Conservation (phyloP, 345 rosid species). For the Leavenworthia alabamica region DNA sequence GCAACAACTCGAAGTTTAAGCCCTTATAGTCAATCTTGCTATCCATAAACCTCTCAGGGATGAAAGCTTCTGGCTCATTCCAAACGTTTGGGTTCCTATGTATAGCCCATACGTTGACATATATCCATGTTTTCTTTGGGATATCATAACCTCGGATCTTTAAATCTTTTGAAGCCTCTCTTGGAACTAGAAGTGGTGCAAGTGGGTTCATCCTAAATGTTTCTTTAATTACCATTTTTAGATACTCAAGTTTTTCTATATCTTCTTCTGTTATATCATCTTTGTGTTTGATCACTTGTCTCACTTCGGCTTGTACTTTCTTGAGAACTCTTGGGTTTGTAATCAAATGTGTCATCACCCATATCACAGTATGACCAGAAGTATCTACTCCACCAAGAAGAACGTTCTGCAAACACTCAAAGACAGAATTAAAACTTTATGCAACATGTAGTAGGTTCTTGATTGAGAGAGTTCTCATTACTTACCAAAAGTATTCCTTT, state of each 20-base stretch:
- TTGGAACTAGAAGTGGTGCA: conserved; percentile 19
- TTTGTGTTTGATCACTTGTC: conserved; percentile 22
- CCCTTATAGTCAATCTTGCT: conserved; percentile 43
- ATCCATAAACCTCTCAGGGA: conserved; percentile 24
- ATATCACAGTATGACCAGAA: conserved; percentile 10
- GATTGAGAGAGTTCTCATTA: not conserved
- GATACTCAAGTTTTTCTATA: conserved; percentile 18
- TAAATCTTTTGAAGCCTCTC: conserved; percentile 16
- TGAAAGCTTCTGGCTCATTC: conserved; percentile 20
- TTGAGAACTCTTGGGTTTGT: conserved; percentile 24
- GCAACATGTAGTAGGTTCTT: not conserved
- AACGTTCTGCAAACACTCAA: conserved; percentile 13
- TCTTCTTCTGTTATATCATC: conserved; percentile 15
- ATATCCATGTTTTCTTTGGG: conserved; percentile 26
- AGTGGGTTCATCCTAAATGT: conserved; percentile 11
- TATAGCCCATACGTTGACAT: conserved; percentile 15
- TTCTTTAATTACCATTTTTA: conserved; percentile 28
- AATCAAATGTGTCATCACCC: conserved; percentile 27
- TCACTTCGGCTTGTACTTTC: conserved; percentile 21
- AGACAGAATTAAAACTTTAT: not conserved
- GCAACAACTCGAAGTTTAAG: conserved; percentile 41
- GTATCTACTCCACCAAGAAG: conserved; percentile 23
- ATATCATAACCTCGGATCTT: conserved; percentile 12
- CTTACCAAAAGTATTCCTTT: conserved; percentile 43
- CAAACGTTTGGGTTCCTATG: conserved; percentile 24